Evolutionary conservation across 192 early-diverging fungal genomes (phyloP).

Genomic region (Pilaira anomala): DNA sequence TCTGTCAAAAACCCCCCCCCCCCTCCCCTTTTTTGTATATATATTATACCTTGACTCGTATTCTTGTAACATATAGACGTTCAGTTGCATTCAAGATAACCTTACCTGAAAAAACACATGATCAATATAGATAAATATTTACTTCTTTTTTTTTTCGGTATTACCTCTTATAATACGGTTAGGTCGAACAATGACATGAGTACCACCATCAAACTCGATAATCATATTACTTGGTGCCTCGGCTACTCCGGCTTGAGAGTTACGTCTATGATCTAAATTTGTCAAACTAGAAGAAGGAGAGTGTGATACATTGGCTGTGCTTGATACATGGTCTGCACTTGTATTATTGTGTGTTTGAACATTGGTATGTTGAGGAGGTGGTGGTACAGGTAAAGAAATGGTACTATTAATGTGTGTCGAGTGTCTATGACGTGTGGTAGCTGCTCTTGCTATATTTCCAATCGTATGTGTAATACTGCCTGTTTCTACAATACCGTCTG

Average conservation of each 20-base stretch:
- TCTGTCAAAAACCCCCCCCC: background rate
- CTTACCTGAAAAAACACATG: slow-evolving; percentile 16
- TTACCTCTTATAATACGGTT: slow-evolving; percentile 38
- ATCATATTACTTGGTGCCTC: slow-evolving; percentile 11
- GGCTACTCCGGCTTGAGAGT: background rate
- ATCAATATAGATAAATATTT: background rate
- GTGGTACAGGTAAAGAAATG: background rate
- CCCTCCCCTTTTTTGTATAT: too few species aligned
- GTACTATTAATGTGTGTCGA: background rate
- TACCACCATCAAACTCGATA: slow-evolving; percentile 39
- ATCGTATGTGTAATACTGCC: slow-evolving; percentile 6
- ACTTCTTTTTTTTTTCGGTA: background rate
- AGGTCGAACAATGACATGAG: slow-evolving; percentile 39
- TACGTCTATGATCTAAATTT: background rate
- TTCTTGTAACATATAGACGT: slow-evolving; percentile 30
- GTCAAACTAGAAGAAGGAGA: background rate
- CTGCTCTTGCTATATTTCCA: slow-evolving; percentile 8
- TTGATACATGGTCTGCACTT: background rate
- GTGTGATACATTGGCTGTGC: background rate
- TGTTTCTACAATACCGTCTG: background rate
- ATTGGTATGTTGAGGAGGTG: slow-evolving; percentile 14
- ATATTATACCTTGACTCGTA: slow-evolving; percentile 34
- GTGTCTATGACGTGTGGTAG: slow-evolving; percentile 7
- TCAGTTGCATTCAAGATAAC: slow-evolving; percentile 30
- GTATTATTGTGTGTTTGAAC: background rate